Evolutionary conservation across 306 rosid genomes (phyloP).

Genomic region (Vicia sativa): DNA sequence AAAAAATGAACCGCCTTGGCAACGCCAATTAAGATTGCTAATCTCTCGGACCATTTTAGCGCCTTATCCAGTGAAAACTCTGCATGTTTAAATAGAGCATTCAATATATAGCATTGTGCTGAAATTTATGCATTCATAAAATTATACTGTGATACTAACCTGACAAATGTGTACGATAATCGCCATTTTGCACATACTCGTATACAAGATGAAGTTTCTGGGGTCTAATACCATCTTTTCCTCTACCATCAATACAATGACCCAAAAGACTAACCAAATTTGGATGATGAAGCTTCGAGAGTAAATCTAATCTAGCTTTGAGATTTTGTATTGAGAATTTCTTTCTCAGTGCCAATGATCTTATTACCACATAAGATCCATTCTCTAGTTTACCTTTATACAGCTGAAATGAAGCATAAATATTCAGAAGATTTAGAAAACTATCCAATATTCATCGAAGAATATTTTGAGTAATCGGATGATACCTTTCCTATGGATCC

Average conservation of each 20-base stretch:
- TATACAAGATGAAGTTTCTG: constrained; percentile 65
- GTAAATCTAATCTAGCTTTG: constrained; percentile 68
- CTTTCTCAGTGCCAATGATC: constrained; percentile 58
- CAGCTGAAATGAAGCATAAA: constrained; percentile 53
- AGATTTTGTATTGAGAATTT: constrained; percentile 68
- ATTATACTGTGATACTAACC: constrained; percentile 47
- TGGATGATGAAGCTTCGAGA: constrained; percentile 90
- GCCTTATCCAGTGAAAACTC: constrained; percentile 63
- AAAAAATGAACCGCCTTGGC: constrained; percentile 89
- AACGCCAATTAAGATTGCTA: constrained; percentile 75
- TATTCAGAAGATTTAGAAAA: constrained; percentile 13
- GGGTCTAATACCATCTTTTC: constrained; percentile 56
- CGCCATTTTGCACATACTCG: constrained; percentile 69
- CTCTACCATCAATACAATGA: constrained; percentile 64
- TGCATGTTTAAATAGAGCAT: constrained; percentile 38
- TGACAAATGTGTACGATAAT: constrained; percentile 61
- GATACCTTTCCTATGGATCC: constrained; percentile 88
- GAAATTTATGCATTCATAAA: constrained; percentile 8
- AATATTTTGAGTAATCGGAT: constrained; percentile 17
- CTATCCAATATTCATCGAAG: background rate
- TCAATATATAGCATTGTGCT: constrained; percentile 9
- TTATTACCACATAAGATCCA: constrained; percentile 61
- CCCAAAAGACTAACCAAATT: constrained; percentile 86
- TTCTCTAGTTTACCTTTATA: constrained; percentile 75
- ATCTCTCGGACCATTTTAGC: constrained; percentile 83